phyloP scores from a whole-genome alignment of 257 asterid species.

The Nicotiana benthamiana region DNA sequence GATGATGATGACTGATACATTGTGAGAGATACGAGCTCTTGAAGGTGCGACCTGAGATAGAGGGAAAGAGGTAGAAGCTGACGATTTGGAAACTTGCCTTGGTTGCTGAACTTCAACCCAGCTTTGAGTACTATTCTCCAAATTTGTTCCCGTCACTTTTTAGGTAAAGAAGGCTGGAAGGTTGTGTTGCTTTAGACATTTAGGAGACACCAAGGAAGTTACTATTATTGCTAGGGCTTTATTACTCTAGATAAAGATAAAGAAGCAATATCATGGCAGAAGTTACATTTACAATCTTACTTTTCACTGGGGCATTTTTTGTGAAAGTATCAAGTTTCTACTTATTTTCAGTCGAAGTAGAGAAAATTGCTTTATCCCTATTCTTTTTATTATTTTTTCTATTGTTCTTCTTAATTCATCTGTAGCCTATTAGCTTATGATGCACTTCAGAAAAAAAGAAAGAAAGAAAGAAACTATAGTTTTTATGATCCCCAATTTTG shows the following conservation, averaged over 20 bases:
- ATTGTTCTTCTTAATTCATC: neutral
- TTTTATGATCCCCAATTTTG: neutral
- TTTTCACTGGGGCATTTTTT: neutral
- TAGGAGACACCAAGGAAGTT: neutral
- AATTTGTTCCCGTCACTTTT: neutral
- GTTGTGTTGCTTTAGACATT: neutral
- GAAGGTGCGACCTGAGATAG: neutral
- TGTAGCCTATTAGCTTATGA: neutral
- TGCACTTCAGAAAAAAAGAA: neutral
- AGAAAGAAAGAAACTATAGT: neutral
- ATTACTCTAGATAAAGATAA: neutral
- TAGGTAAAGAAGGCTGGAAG: neutral
- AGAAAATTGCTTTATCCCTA: neutral
- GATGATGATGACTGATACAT: neutral
- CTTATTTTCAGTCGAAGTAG: neutral
- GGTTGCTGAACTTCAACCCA: neutral
- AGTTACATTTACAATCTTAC: neutral
- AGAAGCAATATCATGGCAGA: neutral
- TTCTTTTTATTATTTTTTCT: neutral
- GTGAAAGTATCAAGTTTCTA: neutral
- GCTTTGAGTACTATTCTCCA: neutral
- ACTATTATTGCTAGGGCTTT: neutral
- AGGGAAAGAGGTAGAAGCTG: neutral
- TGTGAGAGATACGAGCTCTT: neutral
- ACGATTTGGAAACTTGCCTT: neutral